phyloP scores from a whole-genome alignment of 2,329 filamentous ascomycete species.

The Cladophialophora psammophila region DNA sequence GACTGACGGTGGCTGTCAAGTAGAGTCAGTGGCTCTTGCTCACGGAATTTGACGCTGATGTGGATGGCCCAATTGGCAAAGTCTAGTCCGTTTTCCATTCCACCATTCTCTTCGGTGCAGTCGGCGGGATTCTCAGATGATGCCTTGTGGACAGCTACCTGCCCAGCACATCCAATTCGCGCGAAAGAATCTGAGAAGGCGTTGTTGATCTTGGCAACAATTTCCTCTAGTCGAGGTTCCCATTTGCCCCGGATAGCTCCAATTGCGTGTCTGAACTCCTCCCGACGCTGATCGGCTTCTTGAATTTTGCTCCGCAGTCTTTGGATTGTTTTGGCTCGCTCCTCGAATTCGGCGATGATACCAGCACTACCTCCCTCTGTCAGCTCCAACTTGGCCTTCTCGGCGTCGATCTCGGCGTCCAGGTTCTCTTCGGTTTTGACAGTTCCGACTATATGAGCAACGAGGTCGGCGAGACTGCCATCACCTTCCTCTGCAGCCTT shows the following conservation, averaged over 20 bases:
- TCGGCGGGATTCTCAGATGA: constrained; percentile 45
- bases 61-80: constrained; percentile 95
- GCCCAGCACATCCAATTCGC: constrained; percentile 91
- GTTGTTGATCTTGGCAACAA: constrained; percentile 82
- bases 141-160: constrained; percentile 84
- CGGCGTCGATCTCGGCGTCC: constrained; percentile 74
- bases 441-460: constrained; percentile 48
- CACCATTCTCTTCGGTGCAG: constrained; percentile 38
- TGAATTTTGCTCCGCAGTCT: constrained; percentile 54
- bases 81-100: constrained; percentile 67
- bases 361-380: constrained; percentile 71
- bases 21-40: constrained; percentile 81
- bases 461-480: constrained; percentile 24
- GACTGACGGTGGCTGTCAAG: constrained; percentile 94
- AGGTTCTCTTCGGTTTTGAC: constrained; percentile 68
- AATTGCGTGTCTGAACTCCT: constrained; percentile 66
- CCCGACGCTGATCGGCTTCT: constrained; percentile 62
- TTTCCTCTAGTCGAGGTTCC: constrained; percentile 81
- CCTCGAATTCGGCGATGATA: constrained; percentile 78
- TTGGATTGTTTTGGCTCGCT: constrained; percentile 72
- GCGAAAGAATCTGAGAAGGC: constrained; percentile 94
- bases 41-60: constrained; percentile 93
- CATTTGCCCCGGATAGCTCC: constrained; percentile 72
- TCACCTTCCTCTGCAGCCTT: constrained; percentile 38
- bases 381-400: constrained; percentile 77